Percentiles rank a stretch among this genome's conserved stretches.
phyloP scores from a whole-genome alignment of 2,329 filamentous ascomycete species.

The Chaetomium globosum region DNA sequence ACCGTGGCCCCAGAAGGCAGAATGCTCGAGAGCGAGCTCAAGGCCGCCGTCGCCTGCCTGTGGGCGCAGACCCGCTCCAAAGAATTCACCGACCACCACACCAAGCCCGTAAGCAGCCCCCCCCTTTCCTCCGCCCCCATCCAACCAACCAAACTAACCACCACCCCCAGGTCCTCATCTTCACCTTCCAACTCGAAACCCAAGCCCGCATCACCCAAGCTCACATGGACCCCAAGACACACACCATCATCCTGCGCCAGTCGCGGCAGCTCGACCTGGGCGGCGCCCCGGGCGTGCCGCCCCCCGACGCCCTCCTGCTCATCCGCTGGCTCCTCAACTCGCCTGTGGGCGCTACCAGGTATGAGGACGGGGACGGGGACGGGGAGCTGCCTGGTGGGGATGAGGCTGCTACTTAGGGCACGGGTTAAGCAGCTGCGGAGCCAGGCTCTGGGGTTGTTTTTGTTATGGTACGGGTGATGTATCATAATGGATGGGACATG shows the following conservation, averaged over 20 bases:
- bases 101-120: conserved; percentile 5
- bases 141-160: not conserved
- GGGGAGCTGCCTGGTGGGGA: not conserved
- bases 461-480: not conserved
- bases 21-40: conserved; percentile 11
- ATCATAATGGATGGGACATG: not conserved
- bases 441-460: not conserved
- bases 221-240: conserved; percentile 12
- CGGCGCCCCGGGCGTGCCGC: not conserved
- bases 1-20: conserved; percentile 11
- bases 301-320: conserved; percentile 10
- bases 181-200: conserved; percentile 13
- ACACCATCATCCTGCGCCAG: conserved; percentile 13
- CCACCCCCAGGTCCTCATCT: conserved; percentile 8
- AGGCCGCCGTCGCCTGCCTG: not conserved
- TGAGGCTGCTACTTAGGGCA: too few relatives aligned
- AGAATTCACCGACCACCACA: conserved; percentile 19
- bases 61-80: not conserved
- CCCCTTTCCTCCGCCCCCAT: not conserved
- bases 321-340: conserved; percentile 16
- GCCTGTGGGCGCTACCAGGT: conserved; percentile 13
- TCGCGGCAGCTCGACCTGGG: conserved; percentile 13
- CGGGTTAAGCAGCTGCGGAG: not conserved
- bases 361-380: conserved; percentile 5
- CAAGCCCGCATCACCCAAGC: conserved; percentile 17